Percentiles rank a stretch among this genome's conserved stretches.
phyloP scores from a whole-genome alignment of 2,329 filamentous ascomycete genomes.

The Podosphaera leucotricha region DNA sequence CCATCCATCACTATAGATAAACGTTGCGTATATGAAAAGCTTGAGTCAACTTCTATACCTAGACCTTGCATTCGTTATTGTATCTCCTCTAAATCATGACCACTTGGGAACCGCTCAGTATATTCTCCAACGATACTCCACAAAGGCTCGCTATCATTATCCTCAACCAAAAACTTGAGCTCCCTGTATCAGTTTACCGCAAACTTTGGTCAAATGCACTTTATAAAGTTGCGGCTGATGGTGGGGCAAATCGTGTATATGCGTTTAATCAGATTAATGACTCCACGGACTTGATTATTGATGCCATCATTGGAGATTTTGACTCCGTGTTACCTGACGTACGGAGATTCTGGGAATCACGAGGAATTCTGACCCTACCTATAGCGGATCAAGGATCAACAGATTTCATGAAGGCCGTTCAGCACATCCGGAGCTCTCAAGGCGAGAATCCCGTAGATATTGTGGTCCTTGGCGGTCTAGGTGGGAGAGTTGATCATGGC shows the following conservation, averaged over 20 bases:
- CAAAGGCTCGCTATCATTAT: conserved; percentile 26
- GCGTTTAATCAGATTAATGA: conserved; percentile 16
- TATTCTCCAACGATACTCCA: conserved; percentile 9
- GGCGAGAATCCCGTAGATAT: conserved; percentile 27
- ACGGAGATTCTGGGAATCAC: conserved; percentile 21
- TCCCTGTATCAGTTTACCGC: conserved; percentile 17
- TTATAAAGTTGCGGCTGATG: conserved; percentile 64
- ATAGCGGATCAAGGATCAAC: conserved; percentile 70
- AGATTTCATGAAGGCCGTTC: conserved; percentile 69
- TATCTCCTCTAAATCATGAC: not conserved
- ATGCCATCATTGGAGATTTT: conserved; percentile 69
- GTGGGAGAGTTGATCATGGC: conserved; percentile 79
- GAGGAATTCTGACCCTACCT: conserved; percentile 36
- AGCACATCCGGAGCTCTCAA: conserved; percentile 24
- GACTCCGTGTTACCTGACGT: conserved; percentile 52
- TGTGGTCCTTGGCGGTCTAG: conserved; percentile 64
- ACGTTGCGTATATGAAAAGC: too few relatives aligned
- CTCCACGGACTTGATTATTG: conserved; percentile 28
- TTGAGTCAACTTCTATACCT: too few relatives aligned
- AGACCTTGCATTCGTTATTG: not conserved
- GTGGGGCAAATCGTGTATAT: conserved; percentile 60
- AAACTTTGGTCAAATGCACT: conserved; percentile 21
- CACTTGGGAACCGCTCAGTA: conserved; percentile 18
- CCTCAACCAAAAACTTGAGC: conserved; percentile 35
- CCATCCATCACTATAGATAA: too few relatives aligned